Conservation (phyloP, 2,329 filamentous ascomycete genomes). For the Aureobasidium sp. region DNA sequence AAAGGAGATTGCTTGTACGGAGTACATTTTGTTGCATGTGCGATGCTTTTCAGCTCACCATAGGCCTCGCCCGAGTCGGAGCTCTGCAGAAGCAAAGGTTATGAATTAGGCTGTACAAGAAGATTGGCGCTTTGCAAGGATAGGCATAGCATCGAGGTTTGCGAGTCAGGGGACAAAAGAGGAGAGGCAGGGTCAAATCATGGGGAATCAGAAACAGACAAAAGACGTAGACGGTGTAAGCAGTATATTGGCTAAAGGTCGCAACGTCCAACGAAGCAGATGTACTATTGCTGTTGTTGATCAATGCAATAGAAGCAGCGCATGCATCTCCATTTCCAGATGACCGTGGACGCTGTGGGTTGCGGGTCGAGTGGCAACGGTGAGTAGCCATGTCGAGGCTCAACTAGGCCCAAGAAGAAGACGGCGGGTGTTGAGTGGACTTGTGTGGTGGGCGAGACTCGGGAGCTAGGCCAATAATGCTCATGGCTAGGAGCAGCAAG, state of each 20-base stretch:
- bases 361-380: conserved; percentile 7
- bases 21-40: neutral
- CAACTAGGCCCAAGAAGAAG: conserved; percentile 1
- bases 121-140: conserved; percentile 1
- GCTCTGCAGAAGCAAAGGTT: neutral
- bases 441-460: conserved; percentile 8
- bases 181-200: neutral
- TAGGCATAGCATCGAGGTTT: conserved; percentile 1
- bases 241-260: neutral
- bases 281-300: conserved; percentile 6
- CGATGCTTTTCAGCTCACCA: neutral
- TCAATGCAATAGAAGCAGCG: conserved; percentile 1
- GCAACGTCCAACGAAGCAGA: conserved; percentile 8
- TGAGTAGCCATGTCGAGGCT: conserved; percentile 13
- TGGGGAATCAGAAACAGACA: neutral
- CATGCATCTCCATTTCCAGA: conserved; percentile 12
- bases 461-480: conserved; percentile 15
- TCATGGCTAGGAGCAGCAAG: conserved; percentile 1
- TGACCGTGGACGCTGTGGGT: neutral
- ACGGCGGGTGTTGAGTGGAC: neutral
- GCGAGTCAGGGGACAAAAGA: conserved; percentile 3
- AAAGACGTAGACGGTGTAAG: neutral
- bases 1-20: neutral
- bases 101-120: neutral
- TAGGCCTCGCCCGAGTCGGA: neutral